phyloP scores from a whole-genome alignment of 2,329 filamentous ascomycete genomes.

The Botrytis fabae region DNA sequence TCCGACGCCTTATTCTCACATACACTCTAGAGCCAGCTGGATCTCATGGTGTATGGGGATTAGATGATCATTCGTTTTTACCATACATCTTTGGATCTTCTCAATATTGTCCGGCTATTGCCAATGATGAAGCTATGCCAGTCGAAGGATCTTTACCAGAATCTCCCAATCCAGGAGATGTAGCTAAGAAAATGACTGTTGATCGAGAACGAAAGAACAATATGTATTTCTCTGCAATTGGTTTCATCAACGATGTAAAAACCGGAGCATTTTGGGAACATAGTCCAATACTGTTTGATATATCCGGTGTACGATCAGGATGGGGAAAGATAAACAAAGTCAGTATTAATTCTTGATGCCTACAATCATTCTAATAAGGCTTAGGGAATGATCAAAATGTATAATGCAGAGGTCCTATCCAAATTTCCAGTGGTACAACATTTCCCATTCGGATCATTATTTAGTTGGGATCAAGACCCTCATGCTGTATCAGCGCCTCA shows the following conservation, averaged over 20 bases:
- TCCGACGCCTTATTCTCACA: constrained; percentile 80
- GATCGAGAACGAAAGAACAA: constrained; percentile 65
- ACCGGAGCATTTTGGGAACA: constrained; percentile 97
- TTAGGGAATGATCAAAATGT: constrained; percentile 99
- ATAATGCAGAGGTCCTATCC: constrained; percentile 89
- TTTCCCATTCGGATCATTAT: constrained; percentile 80
- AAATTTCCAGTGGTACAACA: constrained; percentile 99
- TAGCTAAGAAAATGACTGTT: constrained; percentile 65
- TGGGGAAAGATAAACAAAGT: constrained; percentile 98
- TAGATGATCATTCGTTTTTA: constrained; percentile 95
- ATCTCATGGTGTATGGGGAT: constrained; percentile 94
- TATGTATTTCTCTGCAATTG: constrained; percentile 93
- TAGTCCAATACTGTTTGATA: constrained; percentile 90
- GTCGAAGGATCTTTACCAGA: constrained; percentile 74
- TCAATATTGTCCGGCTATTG: constrained; percentile 77
- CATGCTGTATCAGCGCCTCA: constrained; percentile 51
- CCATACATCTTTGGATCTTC: constrained; percentile 96
- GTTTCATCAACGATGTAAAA: constrained; percentile 97
- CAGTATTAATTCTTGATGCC: constrained; percentile 3
- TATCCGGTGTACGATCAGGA: constrained; percentile 86
- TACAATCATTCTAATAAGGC: not conserved
- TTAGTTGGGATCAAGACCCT: constrained; percentile 72
- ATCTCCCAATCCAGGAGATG: constrained; percentile 69
- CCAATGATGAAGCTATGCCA: constrained; percentile 62
- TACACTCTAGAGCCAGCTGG: constrained; percentile 95